A percentile compares a stretch with the other conserved stretches of the same genome.
phyloP scores from a whole-genome alignment of 176 grass and related monocot genomes.

The Musa troglodytarum region DNA sequence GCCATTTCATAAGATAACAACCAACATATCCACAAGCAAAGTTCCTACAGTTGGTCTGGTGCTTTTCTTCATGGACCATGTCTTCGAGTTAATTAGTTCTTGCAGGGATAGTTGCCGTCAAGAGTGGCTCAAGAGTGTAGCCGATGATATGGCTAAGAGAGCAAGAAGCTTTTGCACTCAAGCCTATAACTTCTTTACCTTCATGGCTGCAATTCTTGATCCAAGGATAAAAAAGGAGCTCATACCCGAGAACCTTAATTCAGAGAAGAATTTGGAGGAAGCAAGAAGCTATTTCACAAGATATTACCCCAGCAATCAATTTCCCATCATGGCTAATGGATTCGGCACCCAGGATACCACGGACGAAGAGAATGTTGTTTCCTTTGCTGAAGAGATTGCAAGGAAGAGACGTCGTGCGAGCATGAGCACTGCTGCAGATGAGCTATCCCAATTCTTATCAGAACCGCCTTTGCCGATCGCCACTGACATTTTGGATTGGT shows the following conservation, averaged over 20 bases:
- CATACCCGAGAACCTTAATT: constrained; percentile 74
- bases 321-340: constrained; percentile 37
- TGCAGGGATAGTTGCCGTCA: constrained; percentile 42
- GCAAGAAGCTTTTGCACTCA: constrained; percentile 46
- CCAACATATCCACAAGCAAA: constrained; percentile 82
- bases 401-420: constrained; percentile 57
- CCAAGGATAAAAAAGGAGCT: constrained; percentile 78
- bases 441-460: constrained; percentile 67
- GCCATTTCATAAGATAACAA: constrained; percentile 84
- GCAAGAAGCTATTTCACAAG: constrained; percentile 63
- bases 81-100: constrained; percentile 55
- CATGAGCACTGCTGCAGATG: constrained; percentile 55
- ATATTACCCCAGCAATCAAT: constrained; percentile 63
- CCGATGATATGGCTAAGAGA: constrained; percentile 54
- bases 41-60: constrained; percentile 69
- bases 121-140: constrained; percentile 75
- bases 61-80: constrained; percentile 96
- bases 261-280: constrained; percentile 59
- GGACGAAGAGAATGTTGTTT: constrained; percentile 47
- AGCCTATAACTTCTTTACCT: constrained; percentile 63
- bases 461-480: constrained; percentile 67
- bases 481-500: constrained; percentile 77
- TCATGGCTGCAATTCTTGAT: constrained; percentile 85
- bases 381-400: constrained; percentile 94
- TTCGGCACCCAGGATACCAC: constrained; percentile 30